Conservation (phyloP, 2,329 filamentous ascomycete species). For the Lachnellula willkommii region DNA sequence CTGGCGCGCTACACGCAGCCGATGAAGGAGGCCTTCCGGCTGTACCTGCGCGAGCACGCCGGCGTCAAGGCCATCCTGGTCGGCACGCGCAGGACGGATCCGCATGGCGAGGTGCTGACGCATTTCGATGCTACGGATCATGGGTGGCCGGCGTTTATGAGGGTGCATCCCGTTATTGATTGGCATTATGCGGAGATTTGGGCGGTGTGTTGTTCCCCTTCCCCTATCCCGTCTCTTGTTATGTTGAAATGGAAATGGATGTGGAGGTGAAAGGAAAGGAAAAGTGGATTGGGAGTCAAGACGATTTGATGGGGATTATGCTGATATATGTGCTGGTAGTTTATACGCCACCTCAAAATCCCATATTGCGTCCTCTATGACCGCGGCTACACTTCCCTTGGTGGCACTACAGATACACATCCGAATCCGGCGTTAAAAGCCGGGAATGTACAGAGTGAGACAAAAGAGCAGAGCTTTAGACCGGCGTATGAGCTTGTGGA, state of each 20-base stretch:
- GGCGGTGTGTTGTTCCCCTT: slow-evolving; percentile 57
- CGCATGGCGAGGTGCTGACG: slow-evolving; percentile 72
- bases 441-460: slow-evolving; percentile 22
- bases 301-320: background rate
- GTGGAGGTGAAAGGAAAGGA: background rate
- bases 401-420: slow-evolving; percentile 80
- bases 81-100: slow-evolving; percentile 85
- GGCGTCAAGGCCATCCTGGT: slow-evolving; percentile 75
- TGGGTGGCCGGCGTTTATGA: slow-evolving; percentile 89
- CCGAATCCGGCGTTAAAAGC: slow-evolving; percentile 72
- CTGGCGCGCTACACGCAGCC: slow-evolving; percentile 68
- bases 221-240: background rate
- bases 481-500: slow-evolving; percentile 72
- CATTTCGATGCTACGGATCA: slow-evolving; percentile 84
- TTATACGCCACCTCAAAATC: slow-evolving; percentile 72
- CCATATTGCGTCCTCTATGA: slow-evolving; percentile 88
- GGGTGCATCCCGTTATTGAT: slow-evolving; percentile 91
- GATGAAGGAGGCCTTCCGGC: slow-evolving; percentile 75
- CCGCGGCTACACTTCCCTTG: slow-evolving; percentile 84
- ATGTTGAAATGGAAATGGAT: background rate
- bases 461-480: slow-evolving; percentile 45
- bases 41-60: slow-evolving; percentile 63
- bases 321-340: slow-evolving; percentile 43
- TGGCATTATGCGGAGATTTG: slow-evolving; percentile 97
- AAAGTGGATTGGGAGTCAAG: background rate